Percentiles rank a stretch among this genome's conserved stretches.
These are phyloP conservation scores for Wickerhamiella siamensis DNA, from an alignment of 805 yeast species.

Conservation along the genomic window DNA sequence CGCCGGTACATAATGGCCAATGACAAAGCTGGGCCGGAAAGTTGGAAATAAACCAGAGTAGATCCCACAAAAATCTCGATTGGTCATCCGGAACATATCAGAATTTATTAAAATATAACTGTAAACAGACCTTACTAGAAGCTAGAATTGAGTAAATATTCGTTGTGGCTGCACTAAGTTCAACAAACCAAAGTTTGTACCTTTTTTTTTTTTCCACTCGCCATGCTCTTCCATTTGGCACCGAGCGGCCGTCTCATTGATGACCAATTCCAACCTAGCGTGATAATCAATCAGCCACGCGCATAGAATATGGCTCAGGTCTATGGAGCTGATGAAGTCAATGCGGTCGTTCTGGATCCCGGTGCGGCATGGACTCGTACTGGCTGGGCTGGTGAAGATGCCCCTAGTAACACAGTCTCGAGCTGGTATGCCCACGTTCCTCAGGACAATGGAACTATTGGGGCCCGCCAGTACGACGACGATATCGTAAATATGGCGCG, in stretches of 20 bases:
- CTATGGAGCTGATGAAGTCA: conserved; percentile 52
- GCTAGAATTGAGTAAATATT: too few relatives aligned
- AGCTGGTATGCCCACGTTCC: conserved; percentile 8
- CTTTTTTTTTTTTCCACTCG: too few relatives aligned
- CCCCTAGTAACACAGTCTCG: conserved; percentile 47
- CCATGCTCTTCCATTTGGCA: too few relatives aligned
- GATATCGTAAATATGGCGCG: conserved; percentile 11
- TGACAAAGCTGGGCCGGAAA: conserved; percentile 1
- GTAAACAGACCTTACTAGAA: too few relatives aligned
- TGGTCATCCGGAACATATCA: too few relatives aligned
- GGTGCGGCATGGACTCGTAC: conserved; percentile 73
- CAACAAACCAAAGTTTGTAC: too few relatives aligned
- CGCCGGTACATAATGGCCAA: conserved; percentile 4
- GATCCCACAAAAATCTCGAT: too few relatives aligned
- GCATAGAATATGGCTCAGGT: conserved; percentile 15
- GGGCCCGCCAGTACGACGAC: conserved; percentile 14
- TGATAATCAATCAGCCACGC: too few relatives aligned
- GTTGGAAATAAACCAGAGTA: not conserved
- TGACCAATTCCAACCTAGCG: too few relatives aligned
- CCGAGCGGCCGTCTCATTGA: too few relatives aligned
- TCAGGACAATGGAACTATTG: conserved; percentile 4
- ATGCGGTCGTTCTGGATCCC: conserved; percentile 83
- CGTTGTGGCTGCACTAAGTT: too few relatives aligned
- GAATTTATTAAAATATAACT: too few relatives aligned
- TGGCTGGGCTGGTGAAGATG: conserved; percentile 88